Base-by-base conservation (phyloP, 2,329 filamentous ascomycete species). In the Blastomyces parvus region DNA sequence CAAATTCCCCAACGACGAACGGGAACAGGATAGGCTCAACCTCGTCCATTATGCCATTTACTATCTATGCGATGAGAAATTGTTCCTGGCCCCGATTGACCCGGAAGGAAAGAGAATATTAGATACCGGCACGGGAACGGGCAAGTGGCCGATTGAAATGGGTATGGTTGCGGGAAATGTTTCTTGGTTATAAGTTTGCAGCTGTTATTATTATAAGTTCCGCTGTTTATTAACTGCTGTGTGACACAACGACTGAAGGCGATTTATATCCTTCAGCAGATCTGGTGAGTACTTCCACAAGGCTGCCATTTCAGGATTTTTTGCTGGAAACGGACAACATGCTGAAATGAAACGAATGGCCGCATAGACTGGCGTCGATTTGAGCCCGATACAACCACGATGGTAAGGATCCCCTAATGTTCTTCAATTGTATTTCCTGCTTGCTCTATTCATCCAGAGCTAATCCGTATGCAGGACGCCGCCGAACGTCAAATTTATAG, bases 401-500 rank as follows among this genome's bases (percentile, higher is more conserved):
- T 50, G 58, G 62, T 63, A 46, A 17, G 61, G 19, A 17, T 4
- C 9, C 2, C n/a, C 25, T 36, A 36, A 3, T 50, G 3, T 14
- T 50, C 14, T 50, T 50, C n/a, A 17, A 13, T 13, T 11, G 6
- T 0, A 1, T 22, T 5, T 13, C 25, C 48, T 50, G 8, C 13
- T 25, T 50, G 8, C 13, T 25, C 11, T 17, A 46, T 25, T 50
- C 11, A 22, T 25, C 11, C 22, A 6, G 22, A 38, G n/a, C 52
- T 58, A 56, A 56, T 14, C 19, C 59, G 17, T 59, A 50, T 2
- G 13, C 19, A 79, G 79, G 67, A 78, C 86, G 17, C 85, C 84
- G n/a, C 79, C 82, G 11, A 87, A 87, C 67, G 78, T 84, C 22
- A 78, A 76, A 9, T 86, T 86, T 73, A 77, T 85, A 64, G 79